Evolutionary conservation across 2,329 filamentous ascomycete genomes (phyloP).

Genomic region (Xylaria sp.): DNA sequence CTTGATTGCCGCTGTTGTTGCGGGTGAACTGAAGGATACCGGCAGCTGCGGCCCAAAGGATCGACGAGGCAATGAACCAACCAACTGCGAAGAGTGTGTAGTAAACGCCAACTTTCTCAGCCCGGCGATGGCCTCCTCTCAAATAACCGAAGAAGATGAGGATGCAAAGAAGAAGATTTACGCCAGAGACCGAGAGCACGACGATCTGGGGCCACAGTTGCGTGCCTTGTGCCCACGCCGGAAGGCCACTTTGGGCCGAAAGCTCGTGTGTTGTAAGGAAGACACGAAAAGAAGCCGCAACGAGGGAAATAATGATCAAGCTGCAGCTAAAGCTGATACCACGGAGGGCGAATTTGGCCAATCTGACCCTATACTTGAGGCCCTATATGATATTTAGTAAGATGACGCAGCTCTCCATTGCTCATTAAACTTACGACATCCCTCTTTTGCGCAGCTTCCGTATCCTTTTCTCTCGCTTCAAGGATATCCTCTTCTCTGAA

Average conservation of each 20-base stretch:
- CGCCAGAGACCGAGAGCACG: constrained; percentile 78
- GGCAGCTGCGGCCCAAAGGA: constrained; percentile 91
- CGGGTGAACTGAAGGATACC: constrained; percentile 83
- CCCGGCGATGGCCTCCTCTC: constrained; percentile 85
- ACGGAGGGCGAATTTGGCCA: constrained; percentile 95
- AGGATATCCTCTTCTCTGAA: constrained; percentile 88
- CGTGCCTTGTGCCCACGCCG: constrained; percentile 83
- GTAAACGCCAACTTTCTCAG: constrained; percentile 93
- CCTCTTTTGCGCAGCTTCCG: constrained; percentile 86
- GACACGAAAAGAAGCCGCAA: constrained; percentile 87
- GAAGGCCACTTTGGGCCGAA: constrained; percentile 79
- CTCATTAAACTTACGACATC: constrained; percentile 76
- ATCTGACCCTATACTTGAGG: constrained; percentile 88
- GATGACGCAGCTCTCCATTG: constrained; percentile 21
- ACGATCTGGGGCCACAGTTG: constrained; percentile 90
- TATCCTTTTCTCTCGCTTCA: constrained; percentile 82
- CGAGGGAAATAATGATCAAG: constrained; percentile 90
- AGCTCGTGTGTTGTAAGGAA: constrained; percentile 88
- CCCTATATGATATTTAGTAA: constrained; percentile 68
- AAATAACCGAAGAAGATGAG: constrained; percentile 87
- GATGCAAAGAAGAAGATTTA: constrained; percentile 83
- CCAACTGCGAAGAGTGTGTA: constrained; percentile 93
- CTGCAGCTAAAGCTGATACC: constrained; percentile 97
- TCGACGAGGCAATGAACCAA: constrained; percentile 91
- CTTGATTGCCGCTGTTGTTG: constrained; percentile 78